Conservation (phyloP, 805 yeast species). For the Komagataella pseudopastoris region DNA sequence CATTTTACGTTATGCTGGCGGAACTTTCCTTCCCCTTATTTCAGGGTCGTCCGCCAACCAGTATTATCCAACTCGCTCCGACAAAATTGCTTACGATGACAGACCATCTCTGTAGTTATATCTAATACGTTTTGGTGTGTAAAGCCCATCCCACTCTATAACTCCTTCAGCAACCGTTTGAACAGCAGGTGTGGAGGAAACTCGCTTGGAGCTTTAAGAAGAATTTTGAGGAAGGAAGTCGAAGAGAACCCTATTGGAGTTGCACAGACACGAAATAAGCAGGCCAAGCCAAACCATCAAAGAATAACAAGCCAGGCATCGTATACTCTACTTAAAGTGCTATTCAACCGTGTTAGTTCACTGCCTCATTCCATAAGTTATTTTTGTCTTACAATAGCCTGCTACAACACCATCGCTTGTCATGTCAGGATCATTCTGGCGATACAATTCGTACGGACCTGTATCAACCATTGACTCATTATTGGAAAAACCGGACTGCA, state of each 20-base stretch:
- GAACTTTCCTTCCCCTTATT: background rate
- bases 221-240: background rate
- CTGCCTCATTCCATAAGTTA: background rate
- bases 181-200: background rate
- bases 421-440: slow-evolving; percentile 35
- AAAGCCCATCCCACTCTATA: background rate
- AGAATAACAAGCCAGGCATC: background rate
- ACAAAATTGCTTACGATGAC: background rate
- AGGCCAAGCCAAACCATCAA: background rate
- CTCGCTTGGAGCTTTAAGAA: background rate
- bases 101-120: background rate
- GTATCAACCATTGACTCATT: slow-evolving; percentile 8
- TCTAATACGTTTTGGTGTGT: background rate
- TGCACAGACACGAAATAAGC: background rate
- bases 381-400: background rate
- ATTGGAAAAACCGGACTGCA: slow-evolving; percentile 31
- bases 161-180: background rate
- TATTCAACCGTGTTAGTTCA: background rate
- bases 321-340: background rate
- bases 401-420: slow-evolving; percentile 36
- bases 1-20: background rate
- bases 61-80: background rate
- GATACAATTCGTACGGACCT: slow-evolving; percentile 22
- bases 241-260: background rate
- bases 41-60: background rate